Base-by-base conservation (phyloP, 2,329 filamentous ascomycete genomes). In the Fusarium caatingaense region DNA sequence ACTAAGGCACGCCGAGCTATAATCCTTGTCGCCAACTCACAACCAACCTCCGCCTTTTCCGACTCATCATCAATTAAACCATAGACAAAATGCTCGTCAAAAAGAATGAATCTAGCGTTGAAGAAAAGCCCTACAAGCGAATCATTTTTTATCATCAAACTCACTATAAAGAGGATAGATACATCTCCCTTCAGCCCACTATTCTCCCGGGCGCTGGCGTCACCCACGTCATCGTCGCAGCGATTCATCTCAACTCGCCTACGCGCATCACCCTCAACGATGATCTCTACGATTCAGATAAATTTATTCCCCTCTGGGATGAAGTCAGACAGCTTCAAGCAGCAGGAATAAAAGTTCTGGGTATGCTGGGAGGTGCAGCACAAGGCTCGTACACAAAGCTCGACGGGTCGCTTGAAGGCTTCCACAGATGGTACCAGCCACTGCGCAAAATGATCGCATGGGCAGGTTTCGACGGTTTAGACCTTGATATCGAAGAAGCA, bases 351-450 rank as follows among this genome's bases (percentile, higher is more conserved):
- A 93, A 91, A 73, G 88, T 97, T 2, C 85, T 97, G 76, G 92
- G 89, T 45, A 96, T 97, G 92, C 83, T 97, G 0, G 93, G 93
- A 23, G 93, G 93, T 2, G 93, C 93, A 2, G 93, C 93, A 0
- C 85, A 87, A 55, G 94, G 93, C 6, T 91, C 89, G 2, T 97
- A 87, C 54, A 46, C 60, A 16, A 82, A 80, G 1, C 84, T 88
- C 5, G 86, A 90, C 66, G 88, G 90, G 46, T 78, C 79, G 32
- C 75, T 82, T n/a, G 81, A 85, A 60, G 81, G 84, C 10, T 95
- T 95, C 72, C 90, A 95, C 77, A 78, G 80, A n/a, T 93, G 92
- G 81, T 96, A 96, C 76, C 77, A 76, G 1, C 92, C 92, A 6
- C 82, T 97, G 11, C 83, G 87, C 21, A 83, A 88, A 64, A 81